A percentile compares a stretch with the other conserved stretches of the same genome.
These are phyloP conservation scores for Furculomyces boomerangus DNA, from an alignment of 371 early-diverging fungal species.

Conservation along the genomic window DNA sequence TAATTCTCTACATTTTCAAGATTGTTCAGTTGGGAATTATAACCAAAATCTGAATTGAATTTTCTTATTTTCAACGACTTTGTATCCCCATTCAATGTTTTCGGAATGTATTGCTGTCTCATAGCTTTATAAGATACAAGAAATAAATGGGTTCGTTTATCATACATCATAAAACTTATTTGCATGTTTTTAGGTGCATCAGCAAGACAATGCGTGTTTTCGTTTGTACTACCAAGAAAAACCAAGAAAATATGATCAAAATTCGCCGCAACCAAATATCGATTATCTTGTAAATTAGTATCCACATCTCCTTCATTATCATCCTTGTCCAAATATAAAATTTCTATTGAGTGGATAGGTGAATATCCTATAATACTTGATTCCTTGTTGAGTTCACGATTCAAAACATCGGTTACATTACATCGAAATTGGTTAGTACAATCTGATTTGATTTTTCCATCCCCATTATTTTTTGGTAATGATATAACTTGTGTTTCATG, in stretches of 20 bases:
- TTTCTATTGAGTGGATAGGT: neutral
- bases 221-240: neutral
- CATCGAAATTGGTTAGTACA: too few relatives aligned
- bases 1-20: too few relatives aligned
- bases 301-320: neutral
- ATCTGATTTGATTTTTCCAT: too few relatives aligned
- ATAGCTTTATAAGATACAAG: too few relatives aligned
- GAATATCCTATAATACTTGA: slow-evolving; percentile 1
- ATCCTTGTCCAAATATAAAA: neutral
- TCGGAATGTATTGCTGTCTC: too few relatives aligned
- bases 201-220: neutral
- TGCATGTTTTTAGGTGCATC: neutral
- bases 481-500: neutral
- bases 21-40: too few relatives aligned
- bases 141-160: neutral
- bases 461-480: too few relatives aligned
- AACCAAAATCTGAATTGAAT: too few relatives aligned
- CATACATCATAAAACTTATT: neutral
- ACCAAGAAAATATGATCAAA: neutral
- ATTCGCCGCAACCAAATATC: neutral
- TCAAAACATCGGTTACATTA: too few relatives aligned
- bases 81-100: too few relatives aligned
- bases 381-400: neutral
- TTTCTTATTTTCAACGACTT: too few relatives aligned
- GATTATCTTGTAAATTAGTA: neutral